phyloP scores from a whole-genome alignment of 495 filamentous ascomycete genomes.

The Hamigera avellanea region DNA sequence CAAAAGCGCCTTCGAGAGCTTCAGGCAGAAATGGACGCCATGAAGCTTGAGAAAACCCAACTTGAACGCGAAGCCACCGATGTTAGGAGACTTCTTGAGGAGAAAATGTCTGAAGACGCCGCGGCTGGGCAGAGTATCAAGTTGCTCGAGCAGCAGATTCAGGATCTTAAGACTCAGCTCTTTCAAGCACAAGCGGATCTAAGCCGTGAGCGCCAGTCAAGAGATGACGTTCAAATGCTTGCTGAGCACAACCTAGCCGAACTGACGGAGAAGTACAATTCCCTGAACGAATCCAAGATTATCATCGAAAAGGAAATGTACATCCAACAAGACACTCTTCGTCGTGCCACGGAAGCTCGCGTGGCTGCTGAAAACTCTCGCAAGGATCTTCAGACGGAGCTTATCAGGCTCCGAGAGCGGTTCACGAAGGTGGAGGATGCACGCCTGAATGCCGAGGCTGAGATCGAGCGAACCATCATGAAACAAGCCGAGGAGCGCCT shows the following conservation, averaged over 20 bases:
- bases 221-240: conserved; percentile 88
- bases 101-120: conserved; percentile 78
- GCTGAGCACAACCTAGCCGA: conserved; percentile 76
- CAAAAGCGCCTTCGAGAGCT: conserved; percentile 68
- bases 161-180: conserved; percentile 74
- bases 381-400: conserved; percentile 77
- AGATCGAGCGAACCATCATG: conserved; percentile 68
- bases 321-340: conserved; percentile 87
- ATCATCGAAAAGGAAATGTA: conserved; percentile 98
- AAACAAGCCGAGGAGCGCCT: conserved; percentile 75
- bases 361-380: conserved; percentile 71
- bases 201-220: conserved; percentile 85
- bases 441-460: conserved; percentile 67
- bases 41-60: conserved; percentile 70
- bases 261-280: conserved; percentile 72
- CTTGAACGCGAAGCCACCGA: conserved; percentile 83
- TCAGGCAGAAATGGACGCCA: conserved; percentile 77
- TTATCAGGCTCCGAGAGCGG: conserved; percentile 69
- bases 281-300: conserved; percentile 91
- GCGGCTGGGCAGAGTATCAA: conserved; percentile 77
- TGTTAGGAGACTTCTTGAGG: conserved; percentile 74
- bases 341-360: conserved; percentile 74
- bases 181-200: conserved; percentile 80
- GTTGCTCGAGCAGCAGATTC: conserved; percentile 76
- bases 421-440: conserved; percentile 77